phyloP scores from a whole-genome alignment of 2,329 filamentous ascomycete genomes.

The Parafenestella ontariensis region DNA sequence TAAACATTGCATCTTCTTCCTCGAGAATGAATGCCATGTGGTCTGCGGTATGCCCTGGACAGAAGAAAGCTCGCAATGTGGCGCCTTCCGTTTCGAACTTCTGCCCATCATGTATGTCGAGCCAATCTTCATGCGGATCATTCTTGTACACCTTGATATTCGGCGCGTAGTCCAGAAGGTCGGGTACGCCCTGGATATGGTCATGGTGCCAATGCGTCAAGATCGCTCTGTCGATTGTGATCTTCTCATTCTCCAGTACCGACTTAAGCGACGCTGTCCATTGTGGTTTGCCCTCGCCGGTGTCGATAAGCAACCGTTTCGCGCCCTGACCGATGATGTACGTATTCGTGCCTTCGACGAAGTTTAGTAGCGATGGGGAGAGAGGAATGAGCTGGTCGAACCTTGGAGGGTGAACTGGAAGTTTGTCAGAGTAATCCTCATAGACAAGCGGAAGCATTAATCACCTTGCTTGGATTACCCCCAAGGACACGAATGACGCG shows the following conservation, averaged over 20 bases:
- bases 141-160: slow-evolving; percentile 71
- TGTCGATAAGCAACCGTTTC: slow-evolving; percentile 83
- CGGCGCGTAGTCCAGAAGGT: slow-evolving; percentile 71
- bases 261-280: slow-evolving; percentile 74
- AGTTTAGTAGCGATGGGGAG: slow-evolving; percentile 12
- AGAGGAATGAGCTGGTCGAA: slow-evolving; percentile 25
- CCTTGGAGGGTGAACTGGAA: slow-evolving; percentile 68
- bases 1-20: slow-evolving; percentile 84
- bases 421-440: slow-evolving; percentile 18
- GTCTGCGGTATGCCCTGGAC: slow-evolving; percentile 80
- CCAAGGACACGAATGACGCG: slow-evolving; percentile 83
- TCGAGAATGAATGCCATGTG: slow-evolving; percentile 80
- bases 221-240: slow-evolving; percentile 71
- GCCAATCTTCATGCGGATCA: slow-evolving; percentile 59
- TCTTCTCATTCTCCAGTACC: slow-evolving; percentile 71
- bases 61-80: slow-evolving; percentile 71
- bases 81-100: slow-evolving; percentile 65
- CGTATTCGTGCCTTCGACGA: slow-evolving; percentile 80
- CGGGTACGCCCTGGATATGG: slow-evolving; percentile 77
- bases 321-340: slow-evolving; percentile 84
- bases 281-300: slow-evolving; percentile 77
- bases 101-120: slow-evolving; percentile 64
- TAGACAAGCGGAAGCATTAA: slow-evolving; percentile 8
- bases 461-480: slow-evolving; percentile 85
- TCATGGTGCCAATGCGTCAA: slow-evolving; percentile 95